Evolutionary conservation across 495 filamentous ascomycete genomes (phyloP).

Genomic region (Aspergillus ostianus): DNA sequence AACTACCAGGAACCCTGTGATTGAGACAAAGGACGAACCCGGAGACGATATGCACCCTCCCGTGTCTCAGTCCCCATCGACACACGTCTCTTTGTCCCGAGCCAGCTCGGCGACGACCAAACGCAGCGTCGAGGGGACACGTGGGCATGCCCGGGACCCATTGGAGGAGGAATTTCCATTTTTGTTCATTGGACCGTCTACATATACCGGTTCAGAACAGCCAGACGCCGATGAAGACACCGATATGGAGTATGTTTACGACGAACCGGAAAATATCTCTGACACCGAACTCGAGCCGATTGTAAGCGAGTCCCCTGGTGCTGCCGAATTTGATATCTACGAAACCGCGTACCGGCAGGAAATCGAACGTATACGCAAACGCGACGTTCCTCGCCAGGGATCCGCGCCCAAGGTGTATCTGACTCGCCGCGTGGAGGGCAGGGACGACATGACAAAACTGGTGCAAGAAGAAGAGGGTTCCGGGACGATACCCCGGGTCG

Average conservation of each 20-base stretch:
- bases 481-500: constrained; percentile 10
- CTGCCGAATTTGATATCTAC: constrained; percentile 81
- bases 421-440: constrained; percentile 58
- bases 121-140: constrained; percentile 47
- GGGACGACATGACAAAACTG: constrained; percentile 42
- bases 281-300: constrained; percentile 31
- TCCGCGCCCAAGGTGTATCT: constrained; percentile 52
- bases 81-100: constrained; percentile 30
- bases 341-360: constrained; percentile 82
- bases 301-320: constrained; percentile 79
- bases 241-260: constrained; percentile 19
- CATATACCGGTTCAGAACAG: constrained; percentile 33
- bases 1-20: constrained; percentile 19
- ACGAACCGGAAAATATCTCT: constrained; percentile 27
- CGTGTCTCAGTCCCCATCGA: constrained; percentile 30
- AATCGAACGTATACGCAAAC: constrained; percentile 65
- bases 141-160: constrained; percentile 65
- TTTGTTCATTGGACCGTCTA: constrained; percentile 69
- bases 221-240: constrained; percentile 11
- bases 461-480: constrained; percentile 27
- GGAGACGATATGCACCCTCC: constrained; percentile 17
- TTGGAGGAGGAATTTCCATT: constrained; percentile 60
- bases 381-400: constrained; percentile 30
- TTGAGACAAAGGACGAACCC: constrained; percentile 28
- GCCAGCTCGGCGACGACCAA: constrained; percentile 41